Evolutionary conservation across 139 green algal species (phyloP), one percentile per base, ranked within the genome.

Genomic region (Desmodesmus armatus): DNA sequence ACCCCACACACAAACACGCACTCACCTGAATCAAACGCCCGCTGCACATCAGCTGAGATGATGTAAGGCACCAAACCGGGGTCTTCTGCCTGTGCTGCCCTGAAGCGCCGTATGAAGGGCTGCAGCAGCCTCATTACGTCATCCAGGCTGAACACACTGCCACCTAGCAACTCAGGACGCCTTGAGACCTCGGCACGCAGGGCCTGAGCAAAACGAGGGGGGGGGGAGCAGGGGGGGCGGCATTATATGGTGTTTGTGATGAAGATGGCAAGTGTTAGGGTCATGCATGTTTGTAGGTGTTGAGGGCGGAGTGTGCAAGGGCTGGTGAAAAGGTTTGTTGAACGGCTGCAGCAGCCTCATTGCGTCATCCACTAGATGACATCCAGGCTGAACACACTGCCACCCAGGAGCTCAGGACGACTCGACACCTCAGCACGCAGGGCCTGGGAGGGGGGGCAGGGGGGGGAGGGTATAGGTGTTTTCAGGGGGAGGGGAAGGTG

Each of bases 101-200:
- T 88, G 82, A 84, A 94, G n/a, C 78, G 83, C 33, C 83, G 84
- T 31, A 98, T 43, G 72, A 93, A 94, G 41, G 81, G 81, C 51
- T 87, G 71, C 69, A 87, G 71, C 35, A 60, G 13, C 31, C 39
- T 79, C 62, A 94, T 92, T 2, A 92, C 83, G 58, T 97, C 94
- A 66, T 96, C 95, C 87, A 95, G 92, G 29, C 94, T 91, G 49
- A 97, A 97, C 41, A 98, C 94, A 19, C 91, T 95, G 17, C 65
- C 73, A 19, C 91, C 40, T 9, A 83, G 27, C 39, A 83, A 9
- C 3, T 27, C 39, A 21, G 91, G 88, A 33, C 89, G 87, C 3
- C 73, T 35, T 2, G 55, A 43, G 51, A 86, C 80, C 83, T 97
- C 94, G 19, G 89, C 88, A 29, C 94, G 92, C 27, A 98, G 82